Conservation (phyloP, 202 grass and related monocot genomes). For the Musa balbisiana region DNA sequence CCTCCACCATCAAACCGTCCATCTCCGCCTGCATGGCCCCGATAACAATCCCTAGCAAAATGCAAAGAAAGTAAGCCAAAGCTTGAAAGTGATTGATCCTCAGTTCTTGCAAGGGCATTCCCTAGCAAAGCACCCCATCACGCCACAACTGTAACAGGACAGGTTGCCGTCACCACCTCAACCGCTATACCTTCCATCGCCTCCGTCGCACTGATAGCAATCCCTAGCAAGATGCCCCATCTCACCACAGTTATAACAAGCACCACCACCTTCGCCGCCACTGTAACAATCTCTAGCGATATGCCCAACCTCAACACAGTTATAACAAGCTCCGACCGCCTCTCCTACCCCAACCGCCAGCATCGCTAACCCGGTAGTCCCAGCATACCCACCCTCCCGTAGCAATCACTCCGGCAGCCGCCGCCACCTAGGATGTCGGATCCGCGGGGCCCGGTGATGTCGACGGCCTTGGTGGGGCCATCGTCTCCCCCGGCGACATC, state of each 20-base stretch:
- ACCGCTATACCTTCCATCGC: conserved; percentile 1
- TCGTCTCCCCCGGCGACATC: conserved; percentile 18
- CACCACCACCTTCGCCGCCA: conserved; percentile 39
- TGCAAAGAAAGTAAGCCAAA: not conserved
- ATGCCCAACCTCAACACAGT: too few relatives aligned
- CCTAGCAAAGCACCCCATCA: conserved; percentile 52
- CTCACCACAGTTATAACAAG: not conserved
- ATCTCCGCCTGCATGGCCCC: conserved; percentile 23
- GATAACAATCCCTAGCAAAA: not conserved
- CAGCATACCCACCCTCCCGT: not conserved
- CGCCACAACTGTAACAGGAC: conserved; percentile 77
- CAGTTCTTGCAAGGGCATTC: conserved; percentile 33
- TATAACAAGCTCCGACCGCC: conserved; percentile 15
- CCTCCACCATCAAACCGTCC: conserved; percentile 24
- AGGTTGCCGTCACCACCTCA: conserved; percentile 25
- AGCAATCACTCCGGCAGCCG: not conserved
- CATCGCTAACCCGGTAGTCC: not conserved
- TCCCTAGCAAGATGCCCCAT: too few relatives aligned
- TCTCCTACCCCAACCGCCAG: conserved; percentile 29
- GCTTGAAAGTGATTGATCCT: too few relatives aligned
- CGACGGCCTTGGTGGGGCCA: conserved; percentile 27
- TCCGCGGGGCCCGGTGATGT: conserved; percentile 31
- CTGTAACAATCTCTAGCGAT: conserved; percentile 40
- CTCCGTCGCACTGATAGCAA: conserved; percentile 17
- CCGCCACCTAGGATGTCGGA: not conserved